Base-by-base conservation (phyloP, 257 asterid species). In the Prunella vulgaris region DNA sequence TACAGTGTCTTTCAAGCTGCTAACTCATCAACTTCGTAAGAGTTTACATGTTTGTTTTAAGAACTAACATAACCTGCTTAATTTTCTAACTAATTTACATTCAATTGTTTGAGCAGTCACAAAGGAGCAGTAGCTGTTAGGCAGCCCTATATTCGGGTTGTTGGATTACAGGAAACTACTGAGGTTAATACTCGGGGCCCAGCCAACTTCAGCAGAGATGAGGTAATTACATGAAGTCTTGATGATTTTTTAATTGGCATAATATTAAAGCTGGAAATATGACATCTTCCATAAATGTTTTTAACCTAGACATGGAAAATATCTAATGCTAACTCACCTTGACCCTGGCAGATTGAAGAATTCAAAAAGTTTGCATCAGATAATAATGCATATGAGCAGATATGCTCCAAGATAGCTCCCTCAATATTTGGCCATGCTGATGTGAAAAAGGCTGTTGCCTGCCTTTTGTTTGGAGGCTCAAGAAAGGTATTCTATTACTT, bases 71-170 rank as follows among this genome's bases (percentile, higher is more conserved):
- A 14, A 27, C 53, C 46, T 60, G 5, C 59, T 46, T 67, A 28
- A 28, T 66, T 75, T 27, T 65, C 53, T 74, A 14, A 46, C 58
- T 10, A 46, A 44, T 40, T 38, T 51, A n/a, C 35, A 64, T 66
- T 79, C 61, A 52, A 69, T 80, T 53, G 60, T 76, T 73, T 66
- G 69, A 63, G 70, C 89, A 93, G 97, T 49, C 90, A 87, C 67
- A 93, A 81, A 82, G 96, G 96, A 68, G 99, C 99, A 60, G 99
- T 93, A 79, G 99, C 99, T 58, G 87, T 93, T 67, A 88, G 97
- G 80, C 99, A 93, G 84, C 99, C 99, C 57, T 93, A 93, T 72
- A 79, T 93, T 68, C 82, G 99, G 71, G 96, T 93, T 48, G 97
- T 93, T 66, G 99, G 99, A 68, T 75, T 93, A 64, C 96, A 93